Percentiles rank a stretch among this genome's conserved stretches.
These are phyloP conservation scores for Cydonia oblonga DNA, from an alignment of 331 rosid genomes.

Conservation along the genomic window DNA sequence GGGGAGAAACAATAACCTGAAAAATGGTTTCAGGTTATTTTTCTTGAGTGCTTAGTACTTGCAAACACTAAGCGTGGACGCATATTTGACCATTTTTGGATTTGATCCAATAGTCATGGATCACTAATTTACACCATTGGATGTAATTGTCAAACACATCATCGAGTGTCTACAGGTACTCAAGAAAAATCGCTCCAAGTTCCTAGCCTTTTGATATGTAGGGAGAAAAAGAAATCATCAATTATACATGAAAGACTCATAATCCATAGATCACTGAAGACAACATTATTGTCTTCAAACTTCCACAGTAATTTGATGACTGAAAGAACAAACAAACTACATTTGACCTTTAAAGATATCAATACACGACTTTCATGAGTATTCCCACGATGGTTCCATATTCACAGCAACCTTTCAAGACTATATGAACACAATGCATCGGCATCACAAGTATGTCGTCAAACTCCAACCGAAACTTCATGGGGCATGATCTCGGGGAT, in stretches of 20 bases:
- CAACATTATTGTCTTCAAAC: neutral
- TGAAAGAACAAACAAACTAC: neutral
- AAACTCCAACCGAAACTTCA: conserved; percentile 65
- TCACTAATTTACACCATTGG: neutral
- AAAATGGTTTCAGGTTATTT: neutral
- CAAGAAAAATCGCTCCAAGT: neutral
- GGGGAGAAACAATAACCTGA: neutral
- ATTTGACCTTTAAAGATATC: neutral
- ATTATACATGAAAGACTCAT: neutral
- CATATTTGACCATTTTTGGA: neutral
- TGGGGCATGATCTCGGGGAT: conserved; percentile 40
- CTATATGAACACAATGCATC: conserved; percentile 19
- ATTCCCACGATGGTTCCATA: neutral
- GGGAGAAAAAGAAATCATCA: neutral
- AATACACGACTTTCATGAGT: neutral
- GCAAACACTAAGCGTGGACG: neutral
- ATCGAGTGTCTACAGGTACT: neutral
- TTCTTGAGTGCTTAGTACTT: neutral
- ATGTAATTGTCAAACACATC: too few relatives aligned
- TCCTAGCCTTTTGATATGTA: neutral
- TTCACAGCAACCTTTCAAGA: conserved; percentile 10
- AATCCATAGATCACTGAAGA: neutral
- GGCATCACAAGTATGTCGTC: conserved; percentile 8
- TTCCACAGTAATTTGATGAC: neutral
- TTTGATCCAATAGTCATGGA: neutral